phyloP scores from a whole-genome alignment of 2,329 filamentous ascomycete species.

The Paecilomyces variotii region DNA sequence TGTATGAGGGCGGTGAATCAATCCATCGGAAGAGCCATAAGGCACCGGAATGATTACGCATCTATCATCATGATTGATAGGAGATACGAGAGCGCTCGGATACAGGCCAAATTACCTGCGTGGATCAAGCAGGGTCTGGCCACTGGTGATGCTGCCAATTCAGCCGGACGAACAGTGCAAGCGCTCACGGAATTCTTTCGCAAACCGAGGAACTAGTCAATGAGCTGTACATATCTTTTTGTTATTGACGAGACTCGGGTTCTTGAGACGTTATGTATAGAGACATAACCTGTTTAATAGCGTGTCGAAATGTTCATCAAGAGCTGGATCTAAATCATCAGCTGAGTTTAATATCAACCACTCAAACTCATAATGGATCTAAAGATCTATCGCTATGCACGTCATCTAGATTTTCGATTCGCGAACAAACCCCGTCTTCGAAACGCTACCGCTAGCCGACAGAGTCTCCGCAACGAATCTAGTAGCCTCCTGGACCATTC shows the following conservation, averaged over 20 bases:
- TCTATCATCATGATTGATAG: conserved; percentile 78
- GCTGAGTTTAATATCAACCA: too few species aligned
- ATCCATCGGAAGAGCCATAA: conserved; percentile 84
- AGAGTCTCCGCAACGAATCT: conserved; percentile 44
- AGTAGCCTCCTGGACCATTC: conserved; percentile 49
- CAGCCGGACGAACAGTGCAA: conserved; percentile 18
- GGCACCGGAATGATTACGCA: conserved; percentile 82
- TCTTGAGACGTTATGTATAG: too few species aligned
- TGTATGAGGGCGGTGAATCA: conserved; percentile 98
- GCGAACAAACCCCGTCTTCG: conserved; percentile 21
- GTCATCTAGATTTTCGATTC: conserved; percentile 25
- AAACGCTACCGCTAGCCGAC: conserved; percentile 15
- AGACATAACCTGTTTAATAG: too few species aligned
- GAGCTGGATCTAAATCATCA: too few species aligned
- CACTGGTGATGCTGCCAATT: conserved; percentile 12
- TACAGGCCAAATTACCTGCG: conserved; percentile 70
- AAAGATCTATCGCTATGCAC: not conserved
- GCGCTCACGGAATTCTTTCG: conserved; percentile 27
- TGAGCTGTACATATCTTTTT: not conserved
- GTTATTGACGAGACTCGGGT: too few species aligned
- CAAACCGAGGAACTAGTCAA: conserved; percentile 6
- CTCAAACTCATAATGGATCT: too few species aligned
- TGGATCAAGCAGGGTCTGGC: conserved; percentile 74
- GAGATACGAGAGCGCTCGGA: conserved; percentile 65
- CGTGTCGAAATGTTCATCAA: too few species aligned